Evolutionary conservation across 2,329 filamentous ascomycete genomes (phyloP).

Genomic region (Elsinoe arachidis): DNA sequence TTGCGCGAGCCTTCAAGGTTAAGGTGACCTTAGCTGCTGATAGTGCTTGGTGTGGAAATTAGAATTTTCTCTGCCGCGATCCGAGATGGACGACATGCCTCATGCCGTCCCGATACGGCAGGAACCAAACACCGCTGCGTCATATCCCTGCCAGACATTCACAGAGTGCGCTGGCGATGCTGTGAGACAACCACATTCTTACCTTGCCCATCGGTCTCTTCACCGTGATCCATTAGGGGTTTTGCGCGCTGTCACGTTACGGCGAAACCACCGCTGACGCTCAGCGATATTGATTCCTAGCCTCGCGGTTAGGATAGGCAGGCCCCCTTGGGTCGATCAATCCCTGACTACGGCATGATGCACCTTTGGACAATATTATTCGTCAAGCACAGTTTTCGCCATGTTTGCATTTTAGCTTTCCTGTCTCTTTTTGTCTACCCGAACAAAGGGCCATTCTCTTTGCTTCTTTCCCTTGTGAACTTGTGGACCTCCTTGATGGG

Average conservation of each 20-base stretch:
- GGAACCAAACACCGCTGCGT: background rate
- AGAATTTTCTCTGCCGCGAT: slow-evolving; percentile 1
- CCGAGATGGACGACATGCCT: background rate
- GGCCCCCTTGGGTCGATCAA: background rate
- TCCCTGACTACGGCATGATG: background rate
- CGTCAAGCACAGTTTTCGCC: background rate
- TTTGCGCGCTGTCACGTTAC: background rate
- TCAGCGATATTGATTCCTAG: background rate
- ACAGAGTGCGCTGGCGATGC: background rate
- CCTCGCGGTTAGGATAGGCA: background rate
- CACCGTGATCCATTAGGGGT: background rate
- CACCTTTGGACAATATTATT: background rate
- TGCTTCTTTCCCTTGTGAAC: background rate
- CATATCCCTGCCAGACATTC: background rate
- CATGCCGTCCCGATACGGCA: background rate
- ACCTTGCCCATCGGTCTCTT: background rate
- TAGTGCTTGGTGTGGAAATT: background rate
- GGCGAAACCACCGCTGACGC: background rate
- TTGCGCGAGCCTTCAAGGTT: background rate
- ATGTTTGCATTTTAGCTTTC: background rate
- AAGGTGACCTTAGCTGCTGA: background rate
- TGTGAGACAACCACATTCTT: background rate
- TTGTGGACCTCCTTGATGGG: background rate
- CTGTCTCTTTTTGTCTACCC: background rate
- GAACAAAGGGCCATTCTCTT: background rate